Conservation (phyloP, 169 alveolate species). For the Plasmodium blacklocki region DNA sequence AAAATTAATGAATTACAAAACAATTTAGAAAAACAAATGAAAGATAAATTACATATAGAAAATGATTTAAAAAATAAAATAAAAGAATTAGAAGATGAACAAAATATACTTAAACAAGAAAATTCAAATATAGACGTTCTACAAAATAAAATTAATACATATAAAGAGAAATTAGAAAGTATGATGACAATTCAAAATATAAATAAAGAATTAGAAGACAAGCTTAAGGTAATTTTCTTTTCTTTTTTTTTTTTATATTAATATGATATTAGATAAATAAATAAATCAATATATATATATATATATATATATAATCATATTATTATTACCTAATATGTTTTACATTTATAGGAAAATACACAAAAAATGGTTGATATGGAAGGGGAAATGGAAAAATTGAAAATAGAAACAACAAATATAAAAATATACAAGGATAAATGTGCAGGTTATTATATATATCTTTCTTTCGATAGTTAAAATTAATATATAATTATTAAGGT, state of each 20-base stretch:
- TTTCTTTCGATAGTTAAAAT: background rate
- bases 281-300: slow-evolving; percentile 8
- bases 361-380: slow-evolving; percentile 75
- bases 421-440: slow-evolving; percentile 61
- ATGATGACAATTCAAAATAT: slow-evolving; percentile 65
- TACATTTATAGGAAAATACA: slow-evolving; percentile 34
- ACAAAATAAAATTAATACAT: slow-evolving; percentile 72
- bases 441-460: slow-evolving; percentile 29
- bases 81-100: slow-evolving; percentile 74
- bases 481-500: background rate
- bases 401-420: slow-evolving; percentile 32
- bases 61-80: slow-evolving; percentile 65
- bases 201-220: slow-evolving; percentile 72
- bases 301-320: background rate
- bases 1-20: slow-evolving; percentile 62
- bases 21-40: slow-evolving; percentile 59
- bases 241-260: background rate
- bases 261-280: background rate
- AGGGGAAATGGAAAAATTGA: slow-evolving; percentile 53
- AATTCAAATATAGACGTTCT: slow-evolving; percentile 50
- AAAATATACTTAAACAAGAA: slow-evolving; percentile 68
- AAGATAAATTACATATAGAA: slow-evolving; percentile 36
- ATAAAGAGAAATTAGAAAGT: slow-evolving; percentile 64
- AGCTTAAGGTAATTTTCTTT: slow-evolving; percentile 48
- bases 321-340: background rate